Conservation (phyloP, 2,329 filamentous ascomycete genomes). For the Fusarium sp. region DNA sequence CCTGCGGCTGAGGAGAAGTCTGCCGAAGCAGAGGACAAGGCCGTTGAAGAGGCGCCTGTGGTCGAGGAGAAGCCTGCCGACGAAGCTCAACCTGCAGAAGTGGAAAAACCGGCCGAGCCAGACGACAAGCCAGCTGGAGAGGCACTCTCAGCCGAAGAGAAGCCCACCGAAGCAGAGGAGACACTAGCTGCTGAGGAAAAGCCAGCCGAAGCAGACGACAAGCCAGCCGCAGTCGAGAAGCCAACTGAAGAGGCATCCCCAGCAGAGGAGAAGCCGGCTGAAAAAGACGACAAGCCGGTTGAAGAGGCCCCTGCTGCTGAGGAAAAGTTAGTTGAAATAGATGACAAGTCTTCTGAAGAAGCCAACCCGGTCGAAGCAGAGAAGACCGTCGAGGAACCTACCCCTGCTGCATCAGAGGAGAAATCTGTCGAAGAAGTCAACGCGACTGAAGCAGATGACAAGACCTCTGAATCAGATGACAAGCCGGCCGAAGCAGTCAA, state of each 20-base stretch:
- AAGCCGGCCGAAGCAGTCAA: background rate
- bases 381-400: background rate
- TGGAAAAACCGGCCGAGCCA: conserved; percentile 2
- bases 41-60: background rate
- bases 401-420: background rate
- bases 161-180: background rate
- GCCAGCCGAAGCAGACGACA: background rate
- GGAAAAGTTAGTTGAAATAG: background rate
- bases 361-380: background rate
- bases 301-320: background rate
- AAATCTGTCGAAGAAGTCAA: background rate
- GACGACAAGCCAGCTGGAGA: background rate
- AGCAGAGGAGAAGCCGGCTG: background rate
- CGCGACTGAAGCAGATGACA: background rate
- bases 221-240: background rate
- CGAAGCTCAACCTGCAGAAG: conserved; percentile 4
- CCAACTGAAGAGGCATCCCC: too few species aligned
- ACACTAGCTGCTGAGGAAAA: too few species aligned
- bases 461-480: background rate
- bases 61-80: conserved; percentile 4
- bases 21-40: background rate
- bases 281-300: background rate
- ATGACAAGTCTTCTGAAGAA: background rate
- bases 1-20: background rate
- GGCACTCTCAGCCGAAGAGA: background rate